Evolutionary conservation across 1,284 basidiomycete genomes (phyloP), one percentile per base, ranked within the genome.

Genomic region (Ceratobasidium sp.): DNA sequence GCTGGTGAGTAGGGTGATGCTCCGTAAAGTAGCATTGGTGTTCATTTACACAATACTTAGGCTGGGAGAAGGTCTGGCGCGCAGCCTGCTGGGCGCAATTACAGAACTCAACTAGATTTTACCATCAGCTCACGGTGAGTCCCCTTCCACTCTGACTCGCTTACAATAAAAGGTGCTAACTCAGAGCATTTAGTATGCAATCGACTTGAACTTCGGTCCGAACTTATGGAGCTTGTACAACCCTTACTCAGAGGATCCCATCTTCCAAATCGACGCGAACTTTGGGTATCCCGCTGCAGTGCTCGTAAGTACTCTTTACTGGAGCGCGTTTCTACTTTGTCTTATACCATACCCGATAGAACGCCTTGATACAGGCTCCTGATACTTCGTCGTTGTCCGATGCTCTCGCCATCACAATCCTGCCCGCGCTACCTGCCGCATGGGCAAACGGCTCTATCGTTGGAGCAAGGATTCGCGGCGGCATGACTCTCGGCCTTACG

Each of bases 201-300:
- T 94, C 72, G 84, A 87, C 77, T 85, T 88, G 76, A 91, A 94
- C 84, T 91, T 91, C 81, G 92, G 86, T 12, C 77, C 86, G 2
- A 94, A 93, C 82, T 84, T 94, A 56, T 91, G 93, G 82, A 91
- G 90, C 82, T 80, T 92, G 56, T 94, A 92, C 84, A 82, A 88
- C 78, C 88, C 89, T 3, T 85, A 83, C 76, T 87, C 88, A 49
- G 79, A 85, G 0, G 84, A 87, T 77, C 87, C 88, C 1, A 88
- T 92, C 33, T 93, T 94, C 87, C 93, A 94, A 83, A 94, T 94
- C 51, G 93, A 94, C 81, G 93, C 92, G 12, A 94, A 94, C 83
- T 84, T 93, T 44, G 93, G 90, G 23, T 92, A 89, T 82, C 89
- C 92, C 4, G 91, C 88, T 49, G 92, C 91, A 10, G 83, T 94